Base-by-base conservation (phyloP, 2,329 filamentous ascomycete species). In the Colletotrichum cuscutae region DNA sequence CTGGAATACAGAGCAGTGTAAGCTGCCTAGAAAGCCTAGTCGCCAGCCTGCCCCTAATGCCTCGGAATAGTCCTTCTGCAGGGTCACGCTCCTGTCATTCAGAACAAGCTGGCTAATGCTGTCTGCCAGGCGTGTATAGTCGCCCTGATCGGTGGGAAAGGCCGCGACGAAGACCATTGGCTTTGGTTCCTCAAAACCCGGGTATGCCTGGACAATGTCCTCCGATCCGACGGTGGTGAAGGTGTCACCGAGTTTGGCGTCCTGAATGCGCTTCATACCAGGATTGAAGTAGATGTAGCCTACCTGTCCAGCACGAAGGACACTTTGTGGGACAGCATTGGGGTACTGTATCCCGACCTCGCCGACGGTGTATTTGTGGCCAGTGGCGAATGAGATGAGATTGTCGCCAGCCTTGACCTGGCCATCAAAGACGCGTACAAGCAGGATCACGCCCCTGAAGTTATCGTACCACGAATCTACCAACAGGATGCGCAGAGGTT, bases 1-100 rank as follows among this genome's bases (percentile, higher is more conserved):
- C 83, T 99, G 95, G 78, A 99, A 99, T 5, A 99, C 97, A n/a
- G 95, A 98, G 84, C 97, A 98, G 82, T 99, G 97, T 60, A 99
- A 86, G 13, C 95, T 98, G n/a, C 97, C 97, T 4, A 99, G 84
- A 79, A 99, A 99, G 0, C 97, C 97, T 12, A 99, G 85, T 58
- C 97, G 92, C 93, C 97, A 99, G 2, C 97, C 97, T 1, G 96
- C 94, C 1, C 97, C 97, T 0, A 99, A 87, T 0, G 97, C 97
- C 79, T 98, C 95, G 0, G 95, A 98, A 30, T 94, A 94, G 80
- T 98, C 97, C 81, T 98, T 98, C 77, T 95, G 93, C 59, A 98
- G 86, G 3, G 95, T 98, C 37, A 99, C 94, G 80, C 95, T 98
- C 72, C 97, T 92, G 81, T 99, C 97, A 81, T 99, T 99, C 65